Percentiles rank a stretch among this genome's conserved stretches.
Evolutionary conservation across 1,139 yeast genomes (phyloP).

Genomic region (Blastobotrys elegans): DNA sequence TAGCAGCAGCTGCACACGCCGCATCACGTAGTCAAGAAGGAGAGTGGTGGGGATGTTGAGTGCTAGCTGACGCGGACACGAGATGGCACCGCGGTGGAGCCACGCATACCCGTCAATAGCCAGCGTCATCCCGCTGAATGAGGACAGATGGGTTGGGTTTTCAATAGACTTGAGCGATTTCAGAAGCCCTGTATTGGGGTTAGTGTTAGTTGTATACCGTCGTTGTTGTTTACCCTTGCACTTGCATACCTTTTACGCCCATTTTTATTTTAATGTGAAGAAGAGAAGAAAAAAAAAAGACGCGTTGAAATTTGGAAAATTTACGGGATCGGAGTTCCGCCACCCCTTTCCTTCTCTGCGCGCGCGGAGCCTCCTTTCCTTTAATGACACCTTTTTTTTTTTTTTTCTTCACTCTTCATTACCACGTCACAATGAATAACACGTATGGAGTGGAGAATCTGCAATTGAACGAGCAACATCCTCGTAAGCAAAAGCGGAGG

Average conservation of each 20-base stretch:
- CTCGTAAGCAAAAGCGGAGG: constrained; percentile 13
- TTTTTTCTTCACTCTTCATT: no score
- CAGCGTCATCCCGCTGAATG: constrained; percentile 67
- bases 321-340: neutral
- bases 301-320: neutral
- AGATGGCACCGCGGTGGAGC: constrained; percentile 81
- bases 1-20: constrained; percentile 58
- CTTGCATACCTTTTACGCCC: constrained; percentile 8
- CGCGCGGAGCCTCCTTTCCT: neutral
- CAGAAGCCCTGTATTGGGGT: constrained; percentile 58
- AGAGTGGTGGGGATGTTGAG: constrained; percentile 58
- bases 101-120: constrained; percentile 97
- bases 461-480: neutral
- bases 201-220: constrained; percentile 45
- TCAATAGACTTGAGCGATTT: constrained; percentile 73
- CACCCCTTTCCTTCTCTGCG: neutral
- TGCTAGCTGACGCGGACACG: constrained; percentile 83
- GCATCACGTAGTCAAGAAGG: constrained; percentile 48
- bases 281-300: neutral
- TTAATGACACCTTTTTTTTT: neutral
- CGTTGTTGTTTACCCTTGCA: constrained; percentile 24
- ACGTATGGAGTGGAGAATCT: constrained; percentile 5
- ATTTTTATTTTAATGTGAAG: neutral
- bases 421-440: neutral
- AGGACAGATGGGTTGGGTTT: constrained; percentile 49